Evolutionary conservation across 2,329 filamentous ascomycete genomes (phyloP).

Genomic region (Elsinoe necatrix): DNA sequence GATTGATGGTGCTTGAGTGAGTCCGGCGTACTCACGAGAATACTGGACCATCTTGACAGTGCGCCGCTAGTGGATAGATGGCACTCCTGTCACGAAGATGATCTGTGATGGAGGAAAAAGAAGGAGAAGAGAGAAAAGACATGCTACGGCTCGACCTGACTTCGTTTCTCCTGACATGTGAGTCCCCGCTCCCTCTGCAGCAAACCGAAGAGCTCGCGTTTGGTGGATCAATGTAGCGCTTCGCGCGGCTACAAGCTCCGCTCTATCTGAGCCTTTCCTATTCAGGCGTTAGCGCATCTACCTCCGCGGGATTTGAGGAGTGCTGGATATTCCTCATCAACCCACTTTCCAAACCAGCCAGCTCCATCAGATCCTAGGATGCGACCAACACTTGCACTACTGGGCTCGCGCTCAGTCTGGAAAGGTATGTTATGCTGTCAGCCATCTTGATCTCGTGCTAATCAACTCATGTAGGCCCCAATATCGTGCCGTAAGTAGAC

Average conservation of each 20-base stretch:
- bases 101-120: neutral
- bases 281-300: neutral
- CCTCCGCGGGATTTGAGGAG: neutral
- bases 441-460: neutral
- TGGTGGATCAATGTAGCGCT: neutral
- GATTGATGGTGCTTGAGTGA: neutral
- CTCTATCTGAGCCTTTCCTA: neutral
- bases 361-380: slow-evolving; percentile 13
- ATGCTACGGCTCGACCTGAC: slow-evolving; percentile 2
- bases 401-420: slow-evolving; percentile 74
- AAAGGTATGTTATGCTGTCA: slow-evolving; percentile 53
- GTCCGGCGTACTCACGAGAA: neutral
- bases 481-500: slow-evolving; percentile 58
- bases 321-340: neutral
- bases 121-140: slow-evolving; percentile 1
- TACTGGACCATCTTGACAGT: slow-evolving; percentile 15
- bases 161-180: slow-evolving; percentile 3
- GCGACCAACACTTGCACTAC: slow-evolving; percentile 36
- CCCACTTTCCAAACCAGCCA: no score
- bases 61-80: slow-evolving; percentile 16
- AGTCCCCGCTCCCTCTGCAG: neutral
- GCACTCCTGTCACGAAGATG: neutral
- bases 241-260: neutral
- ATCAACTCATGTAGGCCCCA: slow-evolving; percentile 45
- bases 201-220: slow-evolving; percentile 11